Conservation (phyloP, 106 monocot genomes). For the Narthecium ossifragum region DNA sequence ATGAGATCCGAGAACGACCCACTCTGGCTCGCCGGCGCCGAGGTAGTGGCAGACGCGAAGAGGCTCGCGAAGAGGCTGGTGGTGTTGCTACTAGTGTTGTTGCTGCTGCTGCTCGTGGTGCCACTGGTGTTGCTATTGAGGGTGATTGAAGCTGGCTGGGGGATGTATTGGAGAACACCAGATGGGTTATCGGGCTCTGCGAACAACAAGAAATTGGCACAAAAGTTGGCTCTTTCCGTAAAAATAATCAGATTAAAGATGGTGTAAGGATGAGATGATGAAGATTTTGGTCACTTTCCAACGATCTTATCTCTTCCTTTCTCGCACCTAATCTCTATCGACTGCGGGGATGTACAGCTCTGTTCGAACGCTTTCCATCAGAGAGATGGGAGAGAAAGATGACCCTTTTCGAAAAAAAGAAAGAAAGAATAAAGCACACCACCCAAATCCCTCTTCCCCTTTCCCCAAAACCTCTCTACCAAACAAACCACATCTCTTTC, state of each 20-base stretch:
- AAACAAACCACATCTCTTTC: not conserved
- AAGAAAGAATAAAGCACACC: not conserved
- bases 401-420: not conserved
- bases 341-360: not conserved
- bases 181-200: constrained; percentile 20
- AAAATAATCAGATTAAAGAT: no score
- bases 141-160: constrained; percentile 1
- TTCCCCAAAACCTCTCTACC: not conserved
- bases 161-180: constrained; percentile 14
- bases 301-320: no score
- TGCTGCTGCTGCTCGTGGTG: constrained; percentile 12
- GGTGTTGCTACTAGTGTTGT: not conserved
- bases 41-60: constrained; percentile 17
- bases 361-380: not conserved
- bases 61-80: constrained; percentile 31
- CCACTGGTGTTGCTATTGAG: not conserved
- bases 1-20: constrained; percentile 25
- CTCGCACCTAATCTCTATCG: constrained; percentile 7
- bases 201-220: not conserved
- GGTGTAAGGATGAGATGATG: not conserved
- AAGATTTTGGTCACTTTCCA: not conserved
- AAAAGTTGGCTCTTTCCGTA: no score
- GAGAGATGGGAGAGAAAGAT: not conserved
- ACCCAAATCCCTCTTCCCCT: not conserved
- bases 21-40: constrained; percentile 3